These are phyloP conservation scores for Solanum peruvianum DNA, from an alignment of 257 asterid genomes.

Conservation along the genomic window DNA sequence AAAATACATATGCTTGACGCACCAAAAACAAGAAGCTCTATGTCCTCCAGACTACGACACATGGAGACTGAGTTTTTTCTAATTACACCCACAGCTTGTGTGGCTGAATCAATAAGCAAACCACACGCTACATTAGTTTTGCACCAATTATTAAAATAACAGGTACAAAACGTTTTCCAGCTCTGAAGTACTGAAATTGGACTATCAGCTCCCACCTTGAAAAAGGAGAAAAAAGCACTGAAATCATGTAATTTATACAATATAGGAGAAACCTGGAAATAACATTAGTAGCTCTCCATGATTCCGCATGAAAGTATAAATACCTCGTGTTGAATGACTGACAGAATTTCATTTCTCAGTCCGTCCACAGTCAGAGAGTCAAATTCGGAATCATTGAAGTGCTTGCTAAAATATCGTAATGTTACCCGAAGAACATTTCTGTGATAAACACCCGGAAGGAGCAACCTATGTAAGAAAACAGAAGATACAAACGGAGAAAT, in stretches of 20 bases:
- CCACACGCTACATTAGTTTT: slow-evolving; percentile 64
- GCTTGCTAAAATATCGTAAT: slow-evolving; percentile 62
- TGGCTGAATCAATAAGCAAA: slow-evolving; percentile 59
- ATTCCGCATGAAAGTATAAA: background rate
- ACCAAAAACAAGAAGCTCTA: slow-evolving; percentile 71
- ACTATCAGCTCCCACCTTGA: slow-evolving; percentile 25
- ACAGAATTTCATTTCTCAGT: slow-evolving; percentile 72
- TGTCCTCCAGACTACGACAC: slow-evolving; percentile 70
- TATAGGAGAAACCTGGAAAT: background rate
- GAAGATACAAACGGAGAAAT: slow-evolving; percentile 67
- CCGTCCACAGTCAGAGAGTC: slow-evolving; percentile 62
- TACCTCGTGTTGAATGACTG: slow-evolving; percentile 76
- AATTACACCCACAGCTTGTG: slow-evolving; percentile 70
- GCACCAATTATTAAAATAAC: slow-evolving; percentile 64
- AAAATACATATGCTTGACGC: background rate
- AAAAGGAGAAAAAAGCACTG: background rate
- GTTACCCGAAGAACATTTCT: slow-evolving; percentile 57
- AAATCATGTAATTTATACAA: background rate
- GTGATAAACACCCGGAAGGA: slow-evolving; percentile 80
- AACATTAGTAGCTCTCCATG: background rate
- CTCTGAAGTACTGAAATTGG: slow-evolving; percentile 58
- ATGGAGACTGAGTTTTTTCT: slow-evolving; percentile 64
- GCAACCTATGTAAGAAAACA: slow-evolving; percentile 66
- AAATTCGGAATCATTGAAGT: slow-evolving; percentile 71
- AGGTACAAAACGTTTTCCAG: slow-evolving; percentile 65